A percentile compares a stretch with the other conserved stretches of the same genome.
Evolutionary conservation across 2,329 filamentous ascomycete genomes (phyloP).

Genomic region (Penicillium sp.): DNA sequence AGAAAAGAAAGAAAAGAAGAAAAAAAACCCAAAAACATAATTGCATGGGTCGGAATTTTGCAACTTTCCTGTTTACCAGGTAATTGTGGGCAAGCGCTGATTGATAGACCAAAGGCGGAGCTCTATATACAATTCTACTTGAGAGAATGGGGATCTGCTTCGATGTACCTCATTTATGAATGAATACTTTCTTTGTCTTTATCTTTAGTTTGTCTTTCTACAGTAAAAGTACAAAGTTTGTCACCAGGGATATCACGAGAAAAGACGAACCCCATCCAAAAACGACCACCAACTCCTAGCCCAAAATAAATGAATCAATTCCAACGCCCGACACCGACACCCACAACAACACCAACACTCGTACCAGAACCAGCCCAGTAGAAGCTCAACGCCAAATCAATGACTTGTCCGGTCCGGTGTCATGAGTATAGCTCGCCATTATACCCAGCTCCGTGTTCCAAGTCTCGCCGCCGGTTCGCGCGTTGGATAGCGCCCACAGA

Average conservation of each 20-base stretch:
- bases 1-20: not conserved
- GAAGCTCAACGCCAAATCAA: constrained; percentile 11
- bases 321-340: constrained; percentile 7
- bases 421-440: constrained; percentile 44
- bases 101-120: not conserved
- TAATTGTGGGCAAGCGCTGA: not conserved
- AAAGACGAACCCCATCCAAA: constrained; percentile 10
- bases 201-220: constrained; percentile 13
- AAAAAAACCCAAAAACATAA: not conserved
- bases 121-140: not conserved
- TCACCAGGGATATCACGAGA: constrained; percentile 25
- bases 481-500: constrained; percentile 28
- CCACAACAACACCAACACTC: too few relatives aligned
- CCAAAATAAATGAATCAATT: not conserved
- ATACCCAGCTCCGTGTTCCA: constrained; percentile 39
- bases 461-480: constrained; percentile 36
- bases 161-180: constrained; percentile 4
- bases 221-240: constrained; percentile 18
- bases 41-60: not conserved
- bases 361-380: constrained; percentile 9
- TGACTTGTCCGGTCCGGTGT: constrained; percentile 7
- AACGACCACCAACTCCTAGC: constrained; percentile 6
- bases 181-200: constrained; percentile 14
- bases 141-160: not conserved
- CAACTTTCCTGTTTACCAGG: too few relatives aligned